A percentile compares a stretch with the other conserved stretches of the same genome.
These are phyloP conservation scores for Dimargaris cristalligena DNA, from an alignment of 192 early-diverging fungal genomes.

Conservation along the genomic window DNA sequence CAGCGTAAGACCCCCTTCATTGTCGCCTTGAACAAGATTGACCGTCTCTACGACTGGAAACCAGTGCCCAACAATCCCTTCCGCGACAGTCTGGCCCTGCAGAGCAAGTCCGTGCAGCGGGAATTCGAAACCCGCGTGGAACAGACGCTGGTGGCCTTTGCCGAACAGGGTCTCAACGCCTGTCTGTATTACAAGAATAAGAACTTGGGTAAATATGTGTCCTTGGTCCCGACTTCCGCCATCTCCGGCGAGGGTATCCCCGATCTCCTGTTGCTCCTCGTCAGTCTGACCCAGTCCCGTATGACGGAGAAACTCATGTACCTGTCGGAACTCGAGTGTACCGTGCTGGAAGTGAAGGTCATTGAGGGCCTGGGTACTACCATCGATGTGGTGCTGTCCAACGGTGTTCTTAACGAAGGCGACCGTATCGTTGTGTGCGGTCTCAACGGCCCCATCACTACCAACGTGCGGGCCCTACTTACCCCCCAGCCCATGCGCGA, in stretches of 20 bases:
- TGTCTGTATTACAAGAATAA: slow-evolving; percentile 88
- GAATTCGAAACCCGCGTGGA: slow-evolving; percentile 77
- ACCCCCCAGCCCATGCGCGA: slow-evolving; percentile 99
- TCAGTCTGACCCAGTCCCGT: slow-evolving; percentile 81
- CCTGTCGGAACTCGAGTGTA: slow-evolving; percentile 87
- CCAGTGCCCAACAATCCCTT: slow-evolving; percentile 65
- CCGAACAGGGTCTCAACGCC: slow-evolving; percentile 93
- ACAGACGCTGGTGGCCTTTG: slow-evolving; percentile 67
- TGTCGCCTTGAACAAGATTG: slow-evolving; percentile 98
- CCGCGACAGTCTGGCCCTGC: slow-evolving; percentile 55
- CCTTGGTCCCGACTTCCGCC: slow-evolving; percentile 95
- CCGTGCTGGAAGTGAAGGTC: slow-evolving; percentile 97
- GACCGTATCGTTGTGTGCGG: slow-evolving; percentile 93
- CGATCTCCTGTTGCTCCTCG: slow-evolving; percentile 81
- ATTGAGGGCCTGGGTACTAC: slow-evolving; percentile 97
- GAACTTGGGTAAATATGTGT: slow-evolving; percentile 88
- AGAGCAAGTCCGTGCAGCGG: slow-evolving; percentile 47
- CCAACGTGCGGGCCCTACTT: slow-evolving; percentile 78
- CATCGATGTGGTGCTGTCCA: slow-evolving; percentile 90
- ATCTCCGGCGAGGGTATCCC: slow-evolving; percentile 96
- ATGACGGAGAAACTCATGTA: slow-evolving; percentile 97
- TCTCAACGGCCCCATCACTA: slow-evolving; percentile 85
- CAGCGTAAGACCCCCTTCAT: slow-evolving; percentile 94
- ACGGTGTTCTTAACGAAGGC: slow-evolving; percentile 86
- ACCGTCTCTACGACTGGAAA: slow-evolving; percentile 91